Base-by-base conservation (phyloP, 345 rosid genomes). In the Turritis glabra region DNA sequence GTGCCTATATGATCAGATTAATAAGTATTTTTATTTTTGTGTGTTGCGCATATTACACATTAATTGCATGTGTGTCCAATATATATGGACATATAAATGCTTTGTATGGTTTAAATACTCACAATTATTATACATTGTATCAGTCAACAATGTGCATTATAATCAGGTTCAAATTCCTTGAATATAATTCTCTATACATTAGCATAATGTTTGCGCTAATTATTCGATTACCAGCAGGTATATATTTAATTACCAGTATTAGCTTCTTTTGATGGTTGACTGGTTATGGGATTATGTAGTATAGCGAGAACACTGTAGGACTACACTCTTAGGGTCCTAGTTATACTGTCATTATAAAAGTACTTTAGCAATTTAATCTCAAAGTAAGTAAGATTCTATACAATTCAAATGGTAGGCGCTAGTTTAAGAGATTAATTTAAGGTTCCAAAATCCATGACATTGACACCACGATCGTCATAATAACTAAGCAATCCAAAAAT, bases 11-110 rank as follows among this genome's bases (percentile, higher is more conserved):
- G 44, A 12, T 64, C 22, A 55, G 71, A 22, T 41, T 73, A 54
- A 51, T 22, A 35, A 43, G 25, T 44, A 17, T 13, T 19, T 44
- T 44, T 18, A 44, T 44, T 44, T 44, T 5, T 44, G 22, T 44
- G 57, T 68, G 63, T 41, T 62, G 63, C 26, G 40, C 63, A 52
- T 75, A 68, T 32, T 35, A 40, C 19, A 30, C 61, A 75, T 75
- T 61, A 12, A 62, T 35, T 69, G 38, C 71, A 54, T 69, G 25
- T 63, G 62, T 69, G 64, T 69, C 64, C 70, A 76, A 69, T 32
- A 74, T 67, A 48, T 32, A 46, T 60, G 14, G 64, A 76, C 75
- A 69, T 76, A 69, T 61, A 69, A 69, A 62, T 69, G 64, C 50
- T 41, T 53, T 32, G 43, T 61, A 69, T 69, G 48, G 43, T 43